Percentiles rank a stretch among this genome's conserved stretches.
Conservation (phyloP, 2,329 filamentous ascomycete species). For the Emmonsiellopsis sp. region DNA sequence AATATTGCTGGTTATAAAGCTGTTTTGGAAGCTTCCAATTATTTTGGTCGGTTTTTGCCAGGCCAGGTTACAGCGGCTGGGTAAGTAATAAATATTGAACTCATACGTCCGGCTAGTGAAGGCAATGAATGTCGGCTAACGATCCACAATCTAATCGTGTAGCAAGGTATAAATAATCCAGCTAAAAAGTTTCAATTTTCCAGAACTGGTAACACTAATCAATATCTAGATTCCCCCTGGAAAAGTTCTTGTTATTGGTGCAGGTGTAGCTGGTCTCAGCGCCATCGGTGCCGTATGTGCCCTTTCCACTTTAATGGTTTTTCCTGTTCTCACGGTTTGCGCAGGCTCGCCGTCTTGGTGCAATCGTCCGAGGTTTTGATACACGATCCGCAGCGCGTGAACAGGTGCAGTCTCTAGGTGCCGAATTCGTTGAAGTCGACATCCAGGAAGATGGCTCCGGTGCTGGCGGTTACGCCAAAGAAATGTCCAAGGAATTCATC, state of each 20-base stretch:
- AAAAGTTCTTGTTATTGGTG: slow-evolving; percentile 83
- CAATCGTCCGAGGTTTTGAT: slow-evolving; percentile 83
- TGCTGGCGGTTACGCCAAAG: slow-evolving; percentile 79
- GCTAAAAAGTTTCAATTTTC: not conserved
- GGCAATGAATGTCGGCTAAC: slow-evolving; percentile 15
- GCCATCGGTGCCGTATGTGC: slow-evolving; percentile 46
- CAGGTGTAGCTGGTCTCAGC: slow-evolving; percentile 78
- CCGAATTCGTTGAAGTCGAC: slow-evolving; percentile 81
- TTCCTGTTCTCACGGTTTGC: slow-evolving; percentile 4
- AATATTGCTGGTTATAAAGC: slow-evolving; percentile 93
- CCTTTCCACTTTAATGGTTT: not conserved
- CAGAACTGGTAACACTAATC: slow-evolving; percentile 4
- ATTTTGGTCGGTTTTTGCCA: slow-evolving; percentile 79
- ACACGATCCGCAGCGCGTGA: slow-evolving; percentile 81
- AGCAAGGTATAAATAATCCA: slow-evolving; percentile 9
- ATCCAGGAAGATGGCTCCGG: slow-evolving; percentile 76
- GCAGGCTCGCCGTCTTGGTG: slow-evolving; percentile 68
- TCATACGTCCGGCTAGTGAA: not conserved
- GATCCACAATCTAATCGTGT: not conserved
- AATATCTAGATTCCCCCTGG: slow-evolving; percentile 60
- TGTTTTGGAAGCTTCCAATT: slow-evolving; percentile 79
- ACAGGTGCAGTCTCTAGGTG: slow-evolving; percentile 82
- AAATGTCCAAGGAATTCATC: slow-evolving; percentile 91
- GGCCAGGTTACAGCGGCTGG: slow-evolving; percentile 86
- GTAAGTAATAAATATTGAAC: slow-evolving; percentile 21